phyloP scores from a whole-genome alignment of 2,329 filamentous ascomycete genomes.

The Dactylonectria macrodidyma region DNA sequence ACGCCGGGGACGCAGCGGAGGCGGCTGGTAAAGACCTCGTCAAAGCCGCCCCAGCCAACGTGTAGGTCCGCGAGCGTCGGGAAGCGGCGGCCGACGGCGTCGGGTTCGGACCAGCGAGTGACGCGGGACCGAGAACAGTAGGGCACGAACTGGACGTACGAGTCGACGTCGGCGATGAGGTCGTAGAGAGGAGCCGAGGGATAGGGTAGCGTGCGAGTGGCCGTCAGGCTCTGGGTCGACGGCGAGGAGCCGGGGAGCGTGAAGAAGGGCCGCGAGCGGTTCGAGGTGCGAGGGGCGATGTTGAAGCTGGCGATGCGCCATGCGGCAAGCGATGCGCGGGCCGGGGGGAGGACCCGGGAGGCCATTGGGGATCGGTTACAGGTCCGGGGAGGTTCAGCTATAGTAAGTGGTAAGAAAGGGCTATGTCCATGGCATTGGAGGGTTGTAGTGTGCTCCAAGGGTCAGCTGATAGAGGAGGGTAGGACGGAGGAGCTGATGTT shows the following conservation, averaged over 20 bases:
- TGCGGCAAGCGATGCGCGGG: constrained; percentile 34
- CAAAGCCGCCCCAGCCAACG: constrained; percentile 87
- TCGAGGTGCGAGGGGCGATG: constrained; percentile 39
- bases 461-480: not conserved
- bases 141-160: constrained; percentile 90
- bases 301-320: constrained; percentile 33
- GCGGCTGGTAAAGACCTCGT: constrained; percentile 85
- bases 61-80: constrained; percentile 85
- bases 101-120: constrained; percentile 77
- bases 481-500: constrained; percentile 5
- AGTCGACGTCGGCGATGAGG: constrained; percentile 89
- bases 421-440: constrained; percentile 20
- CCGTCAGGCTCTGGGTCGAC: constrained; percentile 76
- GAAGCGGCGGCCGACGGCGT: constrained; percentile 66
- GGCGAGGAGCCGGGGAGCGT: constrained; percentile 45
- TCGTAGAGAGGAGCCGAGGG: constrained; percentile 79
- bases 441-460: not conserved
- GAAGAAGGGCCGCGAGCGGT: constrained; percentile 56
- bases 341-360: constrained; percentile 30
- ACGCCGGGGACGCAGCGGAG: constrained; percentile 82
- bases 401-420: constrained; percentile 2
- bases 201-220: constrained; percentile 84
- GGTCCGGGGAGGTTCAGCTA: not conserved
- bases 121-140: constrained; percentile 87
- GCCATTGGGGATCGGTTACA: constrained; percentile 34